Conservation (phyloP, 257 asterid species). For the Ballota nigra region DNA sequence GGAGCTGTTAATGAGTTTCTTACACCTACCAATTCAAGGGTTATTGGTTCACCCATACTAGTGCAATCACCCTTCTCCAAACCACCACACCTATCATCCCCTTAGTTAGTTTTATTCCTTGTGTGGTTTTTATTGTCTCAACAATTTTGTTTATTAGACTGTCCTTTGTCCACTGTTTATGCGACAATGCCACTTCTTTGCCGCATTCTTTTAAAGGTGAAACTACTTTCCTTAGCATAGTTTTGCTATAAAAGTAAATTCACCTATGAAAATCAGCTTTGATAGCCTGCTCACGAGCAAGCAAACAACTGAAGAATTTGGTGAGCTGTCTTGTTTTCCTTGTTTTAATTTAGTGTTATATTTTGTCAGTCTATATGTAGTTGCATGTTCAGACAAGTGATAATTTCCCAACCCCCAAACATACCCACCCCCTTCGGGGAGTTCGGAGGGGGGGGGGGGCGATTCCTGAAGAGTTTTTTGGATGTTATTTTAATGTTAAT, state of each 20-base stretch:
- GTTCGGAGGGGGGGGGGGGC: background rate
- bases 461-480: background rate
- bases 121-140: background rate
- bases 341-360: background rate
- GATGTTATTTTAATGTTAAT: constrained; percentile 10
- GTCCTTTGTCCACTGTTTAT: constrained; percentile 4
- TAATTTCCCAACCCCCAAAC: background rate
- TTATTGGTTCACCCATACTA: background rate
- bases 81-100: background rate
- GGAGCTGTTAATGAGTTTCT: background rate
- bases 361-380: constrained; percentile 7
- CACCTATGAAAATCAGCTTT: background rate
- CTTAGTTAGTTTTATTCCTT: background rate
- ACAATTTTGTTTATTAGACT: background rate
- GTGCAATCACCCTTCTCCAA: background rate
- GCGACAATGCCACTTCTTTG: background rate
- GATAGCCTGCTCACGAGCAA: background rate
- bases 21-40: background rate
- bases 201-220: background rate
- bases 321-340: background rate
- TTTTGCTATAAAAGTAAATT: background rate
- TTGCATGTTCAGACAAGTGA: background rate
- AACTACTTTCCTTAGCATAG: background rate
- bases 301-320: background rate
- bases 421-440: background rate